phyloP scores from a whole-genome alignment of 2,329 filamentous ascomycete genomes.

The Didymella pomorum region DNA sequence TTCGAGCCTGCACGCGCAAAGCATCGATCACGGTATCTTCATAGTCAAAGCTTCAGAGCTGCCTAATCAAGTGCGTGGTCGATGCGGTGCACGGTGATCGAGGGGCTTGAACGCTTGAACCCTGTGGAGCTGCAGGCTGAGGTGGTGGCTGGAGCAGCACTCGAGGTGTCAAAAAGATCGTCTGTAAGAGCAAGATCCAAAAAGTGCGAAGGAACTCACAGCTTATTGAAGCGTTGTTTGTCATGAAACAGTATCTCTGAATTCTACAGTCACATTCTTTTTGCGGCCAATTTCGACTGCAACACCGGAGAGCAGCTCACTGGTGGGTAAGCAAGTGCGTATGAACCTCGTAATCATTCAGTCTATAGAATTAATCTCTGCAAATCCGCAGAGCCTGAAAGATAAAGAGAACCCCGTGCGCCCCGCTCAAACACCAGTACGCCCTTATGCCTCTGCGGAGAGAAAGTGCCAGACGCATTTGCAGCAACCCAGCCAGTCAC shows the following conservation, averaged over 20 bases:
- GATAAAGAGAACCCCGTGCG: conserved; percentile 34
- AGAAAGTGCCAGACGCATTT: conserved; percentile 5
- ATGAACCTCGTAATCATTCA: conserved; percentile 8
- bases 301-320: background rate
- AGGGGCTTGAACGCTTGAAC: conserved; percentile 20
- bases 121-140: conserved; percentile 13
- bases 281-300: background rate
- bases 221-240: background rate
- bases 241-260: background rate
- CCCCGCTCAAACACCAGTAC: conserved; percentile 41
- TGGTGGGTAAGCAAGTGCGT: background rate
- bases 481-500: conserved; percentile 4
- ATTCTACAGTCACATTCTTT: background rate
- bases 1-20: conserved; percentile 25
- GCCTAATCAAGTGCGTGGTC: conserved; percentile 43
- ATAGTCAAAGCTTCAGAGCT: conserved; percentile 48
- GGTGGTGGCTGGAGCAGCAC: background rate
- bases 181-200: background rate
- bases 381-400: conserved; percentile 1
- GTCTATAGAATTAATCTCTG: conserved; percentile 10
- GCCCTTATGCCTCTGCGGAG: conserved; percentile 27
- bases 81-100: conserved; percentile 31
- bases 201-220: background rate
- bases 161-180: background rate
- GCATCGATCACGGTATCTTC: conserved; percentile 39